Evolutionary conservation across 306 rosid species (phyloP), one percentile per base, ranked within the genome.

Genomic region (Corylus avellana): DNA sequence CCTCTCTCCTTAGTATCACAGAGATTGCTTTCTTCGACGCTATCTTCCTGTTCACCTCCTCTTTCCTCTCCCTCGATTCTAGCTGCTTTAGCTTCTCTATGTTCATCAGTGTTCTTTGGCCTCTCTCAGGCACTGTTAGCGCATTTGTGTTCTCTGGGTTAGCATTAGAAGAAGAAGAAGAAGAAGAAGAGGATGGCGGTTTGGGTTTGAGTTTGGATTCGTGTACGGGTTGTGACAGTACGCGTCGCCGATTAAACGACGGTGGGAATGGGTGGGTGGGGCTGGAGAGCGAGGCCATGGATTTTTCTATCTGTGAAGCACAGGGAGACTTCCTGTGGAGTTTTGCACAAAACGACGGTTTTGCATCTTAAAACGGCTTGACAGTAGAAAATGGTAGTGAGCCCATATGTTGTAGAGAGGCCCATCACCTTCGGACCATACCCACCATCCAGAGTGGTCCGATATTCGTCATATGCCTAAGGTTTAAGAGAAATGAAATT

Each of bases 21-120:
- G 98, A 92, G 8, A 94, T 88, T 4, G 97, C 98, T 84, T 94
- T 94, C 84, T 86, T 84, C 39, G 98, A 92, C 5, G 97, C 98
- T 46, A 81, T 82, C 87, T 90, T 92, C n/a, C 75, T 68, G 79
- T 88, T 90, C 75, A 72, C 87, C 82, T 91, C 90, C 73, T 92
- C 98, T 72, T 85, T 94, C 32, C 95, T 90, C 89, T 91, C 95
- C 80, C 39, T 77, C 17, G 72, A 82, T 82, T 92, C 97, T 76
- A 76, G 86, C 7, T 55, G 77, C 61, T 85, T 89, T 10, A 59
- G 81, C 88, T 84, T 88, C 84, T 86, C 84, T 64, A 84, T 8
- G 27, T 91, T 90, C 61, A 68, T 58, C 11, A 78, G 50, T 79
- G 79, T 76, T 77, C 74, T 77, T 25, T 84, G 77, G 27, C 78